Evolutionary conservation across 345 rosid genomes (phyloP), one percentile per base, ranked within the genome.

Genomic region (Clausena lansium): DNA sequence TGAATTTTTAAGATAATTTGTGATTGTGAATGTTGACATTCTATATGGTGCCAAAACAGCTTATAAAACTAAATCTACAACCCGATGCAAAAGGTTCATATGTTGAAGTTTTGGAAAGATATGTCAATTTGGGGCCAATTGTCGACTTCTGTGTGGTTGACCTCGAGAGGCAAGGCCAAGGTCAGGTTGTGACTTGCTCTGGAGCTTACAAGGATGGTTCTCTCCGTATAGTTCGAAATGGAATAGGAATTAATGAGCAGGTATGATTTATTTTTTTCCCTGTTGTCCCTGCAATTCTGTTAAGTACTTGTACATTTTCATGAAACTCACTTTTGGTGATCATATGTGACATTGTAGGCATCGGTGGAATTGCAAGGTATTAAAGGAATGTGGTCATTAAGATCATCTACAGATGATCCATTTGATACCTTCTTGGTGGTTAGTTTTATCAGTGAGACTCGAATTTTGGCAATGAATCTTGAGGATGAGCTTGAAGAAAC

Each of bases 131-230:
- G 87, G 99, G 99, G 75, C 99, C 99, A 70, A 93, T 95, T 67
- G 93, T 88, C 59, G 99, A 93, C 85, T 91, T 93, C 81, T 92
- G 95, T 82, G 97, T 93, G 70, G 95, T 95, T 71, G 97, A 95
- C 85, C 96, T 93, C 57, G 99, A 95, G 90, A 92, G 98, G 88
- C 99, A 95, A 84, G 99, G 99, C 81, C 98, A 93, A 84, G 95
- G 98, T 71, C 99, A 95, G 88, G 97, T 95, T 79, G 97, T 95
- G 41, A 95, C 99, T 73, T 93, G 98, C 87, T 92, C 98, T 76
- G 98, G 99, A 82, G 98, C 96, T 75, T 88, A 92, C 68, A 95
- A 95, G 89, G 99, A 95, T 82, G 99, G 99, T 81, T 95, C 99
- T 79, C 96, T 95, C 61, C 92, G 97, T 54, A 87, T 95, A 41